phyloP scores from a whole-genome alignment of 2,329 filamentous ascomycete species.

The Cladophialophora immunda region DNA sequence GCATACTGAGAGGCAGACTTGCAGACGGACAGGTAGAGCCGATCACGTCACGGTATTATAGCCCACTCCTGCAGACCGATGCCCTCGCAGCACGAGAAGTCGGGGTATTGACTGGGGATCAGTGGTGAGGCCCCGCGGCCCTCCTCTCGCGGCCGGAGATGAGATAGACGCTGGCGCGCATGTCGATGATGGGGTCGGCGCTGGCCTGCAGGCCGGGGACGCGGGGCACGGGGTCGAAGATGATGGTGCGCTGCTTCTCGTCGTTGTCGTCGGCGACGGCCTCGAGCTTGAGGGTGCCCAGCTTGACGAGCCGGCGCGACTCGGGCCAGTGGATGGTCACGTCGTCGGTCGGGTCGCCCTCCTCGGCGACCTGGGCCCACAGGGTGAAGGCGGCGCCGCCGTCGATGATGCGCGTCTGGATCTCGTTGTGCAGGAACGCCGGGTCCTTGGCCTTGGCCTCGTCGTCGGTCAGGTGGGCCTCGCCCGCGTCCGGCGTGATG shows the following conservation, averaged over 20 bases:
- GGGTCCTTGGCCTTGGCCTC: conserved; percentile 49
- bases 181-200: conserved; percentile 65
- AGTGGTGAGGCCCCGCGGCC: conserved; percentile 46
- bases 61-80: no score
- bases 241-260: conserved; percentile 60
- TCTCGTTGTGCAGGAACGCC: conserved; percentile 61
- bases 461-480: conserved; percentile 50
- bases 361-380: conserved; percentile 59
- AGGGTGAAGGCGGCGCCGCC: conserved; percentile 58
- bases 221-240: conserved; percentile 67
- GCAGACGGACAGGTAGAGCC: no score
- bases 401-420: conserved; percentile 48
- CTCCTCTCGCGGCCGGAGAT: conserved; percentile 64
- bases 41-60: no score
- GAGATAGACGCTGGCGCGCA: conserved; percentile 65
- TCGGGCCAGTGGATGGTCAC: conserved; percentile 64
- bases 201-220: conserved; percentile 62
- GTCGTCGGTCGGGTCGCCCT: conserved; percentile 59
- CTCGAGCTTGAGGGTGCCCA: conserved; percentile 60
- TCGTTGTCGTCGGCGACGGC: conserved; percentile 49
- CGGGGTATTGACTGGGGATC: no score
- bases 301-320: conserved; percentile 57
- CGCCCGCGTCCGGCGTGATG: conserved; percentile 57
- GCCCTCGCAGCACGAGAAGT: no score
- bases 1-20: no score